Evolutionary conservation across 192 early-diverging fungal genomes (phyloP), one percentile per base, ranked within the genome.

Genomic region (Backusella australiensis): DNA sequence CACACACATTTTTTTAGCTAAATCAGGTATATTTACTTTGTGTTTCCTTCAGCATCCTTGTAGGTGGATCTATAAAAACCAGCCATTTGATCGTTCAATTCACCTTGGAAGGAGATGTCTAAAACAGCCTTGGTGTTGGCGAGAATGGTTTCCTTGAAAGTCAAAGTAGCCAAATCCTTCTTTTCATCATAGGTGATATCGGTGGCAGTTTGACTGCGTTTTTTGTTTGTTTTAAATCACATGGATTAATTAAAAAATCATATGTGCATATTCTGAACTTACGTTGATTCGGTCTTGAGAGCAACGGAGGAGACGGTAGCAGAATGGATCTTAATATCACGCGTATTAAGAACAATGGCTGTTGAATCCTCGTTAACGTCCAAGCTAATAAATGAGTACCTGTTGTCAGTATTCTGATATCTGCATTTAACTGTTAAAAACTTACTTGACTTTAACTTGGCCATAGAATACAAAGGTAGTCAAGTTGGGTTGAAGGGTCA

Each of bases 1-100:
- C n/a, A 12, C 71, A 14, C 26, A n/a, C n/a, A n/a, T 29, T 3
- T 26, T 32, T 32, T 32, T 32, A 23, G 23, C 23, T 26, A 59
- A 12, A 59, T 38, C n/a, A 59, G 1, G 9, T 26, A 29, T 59
- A 26, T 15, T 59, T 59, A 59, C 77, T 78, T 72, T 23, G 76
- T 80, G 14, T 84, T 76, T 71, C 87, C 93, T 68, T 92, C 77
- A 1, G 79, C 84, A 72, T 91, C 90, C 34, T 87, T 89, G 85
- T 94, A 98, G 34, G 87, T 86, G 71, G 90, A 92, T 71, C 96
- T 90, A 86, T 99, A 99, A 82, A 99, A 99, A 17, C 98, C 97
- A 49, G 89, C 87, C 96, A 99, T 96, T 79, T 94, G 89, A 81
- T 99, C 92, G 78, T 94, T 95, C 65, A 93, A 84, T 35, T 88